Conservation (phyloP, 176 grass and related monocot genomes). For the Musa schizocarpa region DNA sequence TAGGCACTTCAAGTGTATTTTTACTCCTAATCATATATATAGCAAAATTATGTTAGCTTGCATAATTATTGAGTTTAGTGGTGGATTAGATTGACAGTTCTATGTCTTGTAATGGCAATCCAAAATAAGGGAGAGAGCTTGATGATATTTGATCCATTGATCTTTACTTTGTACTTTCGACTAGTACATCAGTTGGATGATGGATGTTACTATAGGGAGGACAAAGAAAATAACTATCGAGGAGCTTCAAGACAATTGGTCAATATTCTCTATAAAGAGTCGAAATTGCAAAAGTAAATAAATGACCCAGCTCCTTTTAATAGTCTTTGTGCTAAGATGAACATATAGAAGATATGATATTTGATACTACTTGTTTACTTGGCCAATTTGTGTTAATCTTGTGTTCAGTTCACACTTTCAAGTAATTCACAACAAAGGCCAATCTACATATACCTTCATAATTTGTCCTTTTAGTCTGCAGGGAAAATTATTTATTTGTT, state of each 20-base stretch:
- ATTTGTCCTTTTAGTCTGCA: too few relatives aligned
- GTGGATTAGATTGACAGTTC: too few relatives aligned
- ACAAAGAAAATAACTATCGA: not conserved
- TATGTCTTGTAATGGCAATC: too few relatives aligned
- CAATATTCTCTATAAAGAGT: not conserved
- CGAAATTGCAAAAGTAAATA: not conserved
- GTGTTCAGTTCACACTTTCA: not conserved
- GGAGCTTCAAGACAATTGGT: not conserved
- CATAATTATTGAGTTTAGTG: too few relatives aligned
- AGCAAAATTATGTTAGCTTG: too few relatives aligned
- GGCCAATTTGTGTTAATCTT: not conserved
- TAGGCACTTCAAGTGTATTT: too few relatives aligned
- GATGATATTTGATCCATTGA: too few relatives aligned
- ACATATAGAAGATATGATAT: not conserved
- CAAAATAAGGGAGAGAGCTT: too few relatives aligned
- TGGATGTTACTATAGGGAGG: not conserved
- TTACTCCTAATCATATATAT: too few relatives aligned
- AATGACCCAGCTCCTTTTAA: not conserved
- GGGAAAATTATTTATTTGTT: too few relatives aligned
- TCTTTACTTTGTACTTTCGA: too few relatives aligned
- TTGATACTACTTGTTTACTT: not conserved
- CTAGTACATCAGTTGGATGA: not conserved
- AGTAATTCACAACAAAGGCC: not conserved
- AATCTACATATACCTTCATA: too few relatives aligned
- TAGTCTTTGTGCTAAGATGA: not conserved